Percentiles rank a stretch among this genome's conserved stretches.
These are phyloP conservation scores for Pleurotus cornucopiae DNA, from an alignment of 768 basidiomycete species.

Conservation along the genomic window DNA sequence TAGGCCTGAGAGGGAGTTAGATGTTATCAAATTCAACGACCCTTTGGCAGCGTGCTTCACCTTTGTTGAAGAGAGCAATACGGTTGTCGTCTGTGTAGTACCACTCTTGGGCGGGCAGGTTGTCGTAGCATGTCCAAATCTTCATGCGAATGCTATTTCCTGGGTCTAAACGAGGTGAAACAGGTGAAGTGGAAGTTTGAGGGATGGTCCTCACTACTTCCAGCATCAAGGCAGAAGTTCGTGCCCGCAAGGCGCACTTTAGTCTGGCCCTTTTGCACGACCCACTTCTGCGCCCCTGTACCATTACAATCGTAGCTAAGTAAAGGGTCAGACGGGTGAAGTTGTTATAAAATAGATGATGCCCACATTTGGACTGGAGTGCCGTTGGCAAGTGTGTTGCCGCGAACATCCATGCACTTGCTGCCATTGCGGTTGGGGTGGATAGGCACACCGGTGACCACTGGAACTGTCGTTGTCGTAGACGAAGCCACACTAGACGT, in stretches of 20 bases:
- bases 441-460: no score
- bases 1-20: neutral
- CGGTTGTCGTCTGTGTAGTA: neutral
- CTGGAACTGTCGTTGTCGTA: no score
- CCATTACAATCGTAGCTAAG: slow-evolving; percentile 30
- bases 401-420: slow-evolving; percentile 29
- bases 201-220: neutral
- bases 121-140: neutral
- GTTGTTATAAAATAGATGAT: no score
- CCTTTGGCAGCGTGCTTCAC: neutral
- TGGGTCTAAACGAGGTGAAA: neutral
- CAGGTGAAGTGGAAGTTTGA: no score
- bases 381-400: slow-evolving; percentile 21
- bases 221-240: slow-evolving; percentile 17
- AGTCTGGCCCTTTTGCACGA: slow-evolving; percentile 18
- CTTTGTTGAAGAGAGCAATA: neutral
- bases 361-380: slow-evolving; percentile 27
- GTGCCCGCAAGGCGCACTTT: slow-evolving; percentile 21
- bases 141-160: neutral
- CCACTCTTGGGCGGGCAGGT: neutral
- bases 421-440: neutral
- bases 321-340: neutral
- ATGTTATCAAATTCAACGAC: no score
- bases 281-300: slow-evolving; percentile 26
- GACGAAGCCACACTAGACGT: no score